Percentiles rank a stretch among this genome's conserved stretches.
Conservation (phyloP, 768 basidiomycete species). For the Dendrothele bispora region DNA sequence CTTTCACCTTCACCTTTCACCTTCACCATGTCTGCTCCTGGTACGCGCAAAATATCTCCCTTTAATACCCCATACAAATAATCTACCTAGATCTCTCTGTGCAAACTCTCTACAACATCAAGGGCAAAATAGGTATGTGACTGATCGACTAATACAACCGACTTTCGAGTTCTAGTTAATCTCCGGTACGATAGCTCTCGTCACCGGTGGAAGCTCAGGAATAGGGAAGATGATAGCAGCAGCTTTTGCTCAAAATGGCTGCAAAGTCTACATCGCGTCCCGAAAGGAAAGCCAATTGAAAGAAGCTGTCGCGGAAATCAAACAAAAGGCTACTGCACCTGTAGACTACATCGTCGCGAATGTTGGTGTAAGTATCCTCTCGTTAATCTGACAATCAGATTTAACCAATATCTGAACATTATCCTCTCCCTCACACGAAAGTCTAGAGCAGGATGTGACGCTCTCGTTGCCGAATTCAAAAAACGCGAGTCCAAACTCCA, state of each 20-base stretch:
- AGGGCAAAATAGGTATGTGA: conserved; percentile 63
- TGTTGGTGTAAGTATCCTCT: conserved; percentile 52
- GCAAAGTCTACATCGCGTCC: conserved; percentile 87
- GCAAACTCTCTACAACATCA: conserved; percentile 60
- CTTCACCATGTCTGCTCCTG: conserved; percentile 2
- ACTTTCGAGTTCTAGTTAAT: background rate
- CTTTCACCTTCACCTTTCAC: background rate
- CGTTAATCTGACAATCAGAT: too few relatives aligned
- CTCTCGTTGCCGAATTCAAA: conserved; percentile 66
- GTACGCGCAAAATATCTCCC: background rate
- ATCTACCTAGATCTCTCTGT: conserved; percentile 46
- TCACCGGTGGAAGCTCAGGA: conserved; percentile 84
- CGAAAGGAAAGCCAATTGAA: conserved; percentile 78
- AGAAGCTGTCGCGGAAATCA: conserved; percentile 63
- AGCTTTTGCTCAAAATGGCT: conserved; percentile 82
- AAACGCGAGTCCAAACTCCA: conserved; percentile 72
- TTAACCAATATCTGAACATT: too few relatives aligned
- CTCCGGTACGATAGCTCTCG: conserved; percentile 49
- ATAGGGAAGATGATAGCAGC: conserved; percentile 85
- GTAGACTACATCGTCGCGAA: conserved; percentile 77
- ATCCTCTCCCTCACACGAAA: conserved; percentile 24
- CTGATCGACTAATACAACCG: background rate
- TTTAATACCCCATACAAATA: background rate
- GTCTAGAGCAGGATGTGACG: conserved; percentile 80
- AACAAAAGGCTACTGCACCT: conserved; percentile 55